phyloP scores from a whole-genome alignment of 2,329 filamentous ascomycete species.

The Venturia pyrina region DNA sequence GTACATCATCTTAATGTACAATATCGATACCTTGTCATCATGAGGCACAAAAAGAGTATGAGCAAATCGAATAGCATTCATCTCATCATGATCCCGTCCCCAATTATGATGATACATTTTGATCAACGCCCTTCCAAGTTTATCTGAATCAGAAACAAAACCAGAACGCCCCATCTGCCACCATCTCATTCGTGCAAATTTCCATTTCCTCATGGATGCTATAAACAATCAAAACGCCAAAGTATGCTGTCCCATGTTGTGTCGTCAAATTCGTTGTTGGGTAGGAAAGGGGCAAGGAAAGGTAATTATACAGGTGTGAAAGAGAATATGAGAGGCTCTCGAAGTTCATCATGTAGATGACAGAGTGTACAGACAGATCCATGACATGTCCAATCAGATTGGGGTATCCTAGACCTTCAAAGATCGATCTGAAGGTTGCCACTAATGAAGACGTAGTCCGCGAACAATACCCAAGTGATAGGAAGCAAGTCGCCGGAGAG shows the following conservation, averaged over 20 bases:
- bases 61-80: neutral
- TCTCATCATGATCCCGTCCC: neutral
- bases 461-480: neutral
- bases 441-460: neutral
- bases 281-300: neutral
- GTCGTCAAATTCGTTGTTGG: neutral
- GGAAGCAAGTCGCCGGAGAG: neutral
- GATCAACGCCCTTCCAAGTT: neutral
- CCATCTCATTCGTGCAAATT: neutral
- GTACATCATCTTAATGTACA: neutral
- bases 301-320: neutral
- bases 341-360: neutral
- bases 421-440: neutral
- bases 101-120: neutral
- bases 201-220: neutral
- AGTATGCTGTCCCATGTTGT: neutral
- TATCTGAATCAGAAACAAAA: neutral
- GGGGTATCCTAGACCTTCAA: neutral
- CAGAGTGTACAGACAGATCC: neutral
- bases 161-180: neutral
- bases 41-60: neutral
- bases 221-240: neutral
- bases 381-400: neutral
- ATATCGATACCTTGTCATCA: neutral
- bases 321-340: neutral